These are phyloP conservation scores for Fusarium concolor DNA, from an alignment of 2,329 filamentous ascomycete genomes.

Conservation along the genomic window DNA sequence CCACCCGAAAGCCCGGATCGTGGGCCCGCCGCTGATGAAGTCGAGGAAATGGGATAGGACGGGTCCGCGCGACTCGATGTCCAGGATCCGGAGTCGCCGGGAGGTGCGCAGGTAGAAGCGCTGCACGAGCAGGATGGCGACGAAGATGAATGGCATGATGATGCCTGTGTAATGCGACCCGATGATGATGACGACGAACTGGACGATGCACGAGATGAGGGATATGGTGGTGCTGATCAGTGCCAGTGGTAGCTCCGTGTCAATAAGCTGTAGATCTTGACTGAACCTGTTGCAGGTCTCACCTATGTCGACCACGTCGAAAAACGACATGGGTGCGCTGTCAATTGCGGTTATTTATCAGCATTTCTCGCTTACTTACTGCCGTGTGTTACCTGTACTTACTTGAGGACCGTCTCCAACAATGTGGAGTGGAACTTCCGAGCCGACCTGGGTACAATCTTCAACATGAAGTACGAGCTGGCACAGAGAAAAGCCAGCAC, in stretches of 20 bases:
- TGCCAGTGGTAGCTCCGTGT: slow-evolving; percentile 49
- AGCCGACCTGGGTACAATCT: slow-evolving; percentile 9
- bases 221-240: slow-evolving; percentile 35
- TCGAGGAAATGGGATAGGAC: slow-evolving; percentile 63
- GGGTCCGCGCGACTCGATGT: slow-evolving; percentile 61
- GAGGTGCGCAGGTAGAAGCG: slow-evolving; percentile 59
- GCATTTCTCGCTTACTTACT: slow-evolving; percentile 4
- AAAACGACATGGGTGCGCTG: slow-evolving; percentile 50
- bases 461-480: slow-evolving; percentile 8
- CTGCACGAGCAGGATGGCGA: slow-evolving; percentile 26
- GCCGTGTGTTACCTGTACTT: slow-evolving; percentile 4
- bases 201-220: slow-evolving; percentile 31
- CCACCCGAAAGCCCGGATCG: slow-evolving; percentile 63
- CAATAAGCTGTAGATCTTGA: slow-evolving; percentile 54
- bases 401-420: slow-evolving; percentile 11
- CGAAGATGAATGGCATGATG: slow-evolving; percentile 24
- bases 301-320: slow-evolving; percentile 50
- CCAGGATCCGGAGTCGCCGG: slow-evolving; percentile 62
- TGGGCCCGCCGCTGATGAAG: slow-evolving; percentile 58
- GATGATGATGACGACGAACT: slow-evolving; percentile 28
- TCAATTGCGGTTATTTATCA: slow-evolving; percentile 4
- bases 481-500: slow-evolving; percentile 9
- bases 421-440: slow-evolving; percentile 9
- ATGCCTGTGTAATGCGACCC: slow-evolving; percentile 30
- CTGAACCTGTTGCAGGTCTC: slow-evolving; percentile 54